Evolutionary conservation across 2,329 filamentous ascomycete species (phyloP).

Genomic region (Colletotrichum aenigma): DNA sequence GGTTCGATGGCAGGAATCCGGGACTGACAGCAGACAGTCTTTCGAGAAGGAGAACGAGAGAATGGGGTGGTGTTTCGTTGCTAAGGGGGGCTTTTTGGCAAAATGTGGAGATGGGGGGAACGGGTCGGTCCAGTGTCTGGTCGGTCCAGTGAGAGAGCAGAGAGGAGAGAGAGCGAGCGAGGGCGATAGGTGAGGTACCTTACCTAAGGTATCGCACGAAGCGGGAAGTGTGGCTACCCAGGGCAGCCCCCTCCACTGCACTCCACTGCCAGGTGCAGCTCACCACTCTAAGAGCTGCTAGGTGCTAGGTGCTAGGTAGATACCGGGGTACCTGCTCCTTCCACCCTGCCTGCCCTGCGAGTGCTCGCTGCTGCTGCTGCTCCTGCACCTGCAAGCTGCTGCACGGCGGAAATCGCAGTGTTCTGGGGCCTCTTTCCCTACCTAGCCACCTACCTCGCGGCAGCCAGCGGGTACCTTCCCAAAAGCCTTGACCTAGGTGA

Average conservation of each 20-base stretch:
- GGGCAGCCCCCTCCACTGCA: neutral
- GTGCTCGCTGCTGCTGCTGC: neutral
- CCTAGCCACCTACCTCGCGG: too few relatives aligned
- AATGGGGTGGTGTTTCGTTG: slow-evolving; percentile 22
- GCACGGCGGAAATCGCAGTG: neutral
- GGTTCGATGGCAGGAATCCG: slow-evolving; percentile 20
- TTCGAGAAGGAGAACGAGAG: slow-evolving; percentile 21
- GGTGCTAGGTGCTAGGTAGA: neutral
- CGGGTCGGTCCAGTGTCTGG: slow-evolving; percentile 9
- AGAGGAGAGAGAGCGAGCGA: slow-evolving; percentile 15
- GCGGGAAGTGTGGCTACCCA: neutral
- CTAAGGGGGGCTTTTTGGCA: slow-evolving; percentile 21
- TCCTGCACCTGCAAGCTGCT: neutral
- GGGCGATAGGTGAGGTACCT: neutral
- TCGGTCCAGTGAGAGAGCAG: neutral
- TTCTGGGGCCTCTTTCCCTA: neutral
- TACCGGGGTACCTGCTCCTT: neutral
- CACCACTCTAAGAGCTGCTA: neutral
- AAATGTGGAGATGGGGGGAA: slow-evolving; percentile 21
- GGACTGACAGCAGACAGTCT: slow-evolving; percentile 21
- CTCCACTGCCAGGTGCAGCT: neutral
- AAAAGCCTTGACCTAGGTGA: neutral
- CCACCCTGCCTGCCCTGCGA: neutral
- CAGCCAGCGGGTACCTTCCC: neutral
- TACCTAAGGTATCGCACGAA: neutral